phyloP scores from a whole-genome alignment of 331 rosid species.

The Acacia pycnantha region DNA sequence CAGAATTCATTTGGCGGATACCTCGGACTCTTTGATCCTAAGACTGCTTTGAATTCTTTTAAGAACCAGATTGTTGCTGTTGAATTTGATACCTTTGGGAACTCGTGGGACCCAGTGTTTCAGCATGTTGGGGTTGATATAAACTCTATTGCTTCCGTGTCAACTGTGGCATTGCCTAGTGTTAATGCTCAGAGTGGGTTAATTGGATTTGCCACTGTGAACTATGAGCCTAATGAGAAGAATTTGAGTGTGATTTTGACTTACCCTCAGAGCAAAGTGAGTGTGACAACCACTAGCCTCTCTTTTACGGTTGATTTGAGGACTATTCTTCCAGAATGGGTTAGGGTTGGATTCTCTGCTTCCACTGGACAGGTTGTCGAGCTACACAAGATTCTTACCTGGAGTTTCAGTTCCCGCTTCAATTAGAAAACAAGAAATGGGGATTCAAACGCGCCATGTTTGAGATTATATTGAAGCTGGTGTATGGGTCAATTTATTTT shows the following conservation, averaged over 20 bases:
- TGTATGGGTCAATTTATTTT: not conserved
- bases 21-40: conserved; percentile 39
- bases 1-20: conserved; percentile 16
- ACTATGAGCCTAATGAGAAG: conserved; percentile 12
- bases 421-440: not conserved
- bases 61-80: conserved; percentile 31
- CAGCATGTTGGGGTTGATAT: conserved; percentile 37
- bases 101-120: conserved; percentile 36
- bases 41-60: not conserved
- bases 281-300: not conserved
- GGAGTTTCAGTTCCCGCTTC: conserved; percentile 27
- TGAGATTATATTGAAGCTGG: not conserved
- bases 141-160: conserved; percentile 22
- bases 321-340: conserved; percentile 41
- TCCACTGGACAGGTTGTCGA: conserved; percentile 25
- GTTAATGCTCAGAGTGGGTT: not conserved
- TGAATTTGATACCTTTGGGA: conserved; percentile 34
- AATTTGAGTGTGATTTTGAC: conserved; percentile 3
- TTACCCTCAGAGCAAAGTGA: not conserved
- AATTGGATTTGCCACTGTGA: conserved; percentile 9
- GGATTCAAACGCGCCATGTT: not conserved
- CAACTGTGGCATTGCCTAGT: not conserved
- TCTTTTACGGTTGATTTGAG: conserved; percentile 33
- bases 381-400: conserved; percentile 24
- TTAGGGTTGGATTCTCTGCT: conserved; percentile 57